phyloP scores from a whole-genome alignment of 352 stramenopile genomes.

The Globisporangium recalcitrans region DNA sequence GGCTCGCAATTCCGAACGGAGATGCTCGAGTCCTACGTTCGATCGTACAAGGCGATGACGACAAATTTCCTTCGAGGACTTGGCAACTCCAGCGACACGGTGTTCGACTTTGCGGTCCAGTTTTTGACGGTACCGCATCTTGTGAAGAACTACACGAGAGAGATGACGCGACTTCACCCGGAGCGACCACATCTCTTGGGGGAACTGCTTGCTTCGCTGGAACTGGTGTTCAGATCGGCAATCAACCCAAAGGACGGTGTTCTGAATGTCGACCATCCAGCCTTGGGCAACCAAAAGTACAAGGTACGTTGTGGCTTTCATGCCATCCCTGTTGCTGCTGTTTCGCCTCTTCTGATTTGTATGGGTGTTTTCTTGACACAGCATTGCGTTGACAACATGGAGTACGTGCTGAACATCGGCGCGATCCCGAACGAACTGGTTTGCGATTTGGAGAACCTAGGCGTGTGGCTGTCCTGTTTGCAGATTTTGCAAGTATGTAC shows the following conservation, averaged over 20 bases:
- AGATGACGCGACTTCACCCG: conserved; percentile 40
- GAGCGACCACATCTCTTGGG: conserved; percentile 56
- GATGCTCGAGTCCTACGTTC: conserved; percentile 75
- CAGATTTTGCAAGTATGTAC: conserved; percentile 52
- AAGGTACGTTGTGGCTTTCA: conserved; percentile 41
- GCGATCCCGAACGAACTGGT: conserved; percentile 74
- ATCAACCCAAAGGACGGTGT: conserved; percentile 30
- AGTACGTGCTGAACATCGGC: conserved; percentile 83
- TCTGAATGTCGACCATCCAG: conserved; percentile 73
- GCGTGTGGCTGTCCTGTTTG: conserved; percentile 69
- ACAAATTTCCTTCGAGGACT: conserved; percentile 73
- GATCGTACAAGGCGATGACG: conserved; percentile 69
- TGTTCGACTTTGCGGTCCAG: conserved; percentile 87
- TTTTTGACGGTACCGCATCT: conserved; percentile 81
- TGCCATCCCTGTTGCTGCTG: background rate
- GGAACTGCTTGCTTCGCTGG: conserved; percentile 54
- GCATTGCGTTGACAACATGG: conserved; percentile 84
- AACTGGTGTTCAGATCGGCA: conserved; percentile 57
- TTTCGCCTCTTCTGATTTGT: conserved; percentile 2
- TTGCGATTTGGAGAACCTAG: conserved; percentile 60
- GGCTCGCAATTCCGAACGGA: conserved; percentile 59
- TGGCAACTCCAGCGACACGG: conserved; percentile 77
- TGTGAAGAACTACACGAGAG: conserved; percentile 68
- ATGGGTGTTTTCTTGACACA: conserved; percentile 18
- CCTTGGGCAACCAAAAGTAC: conserved; percentile 82